Base-by-base conservation (phyloP, 306 rosid genomes). In the Prunus kanzakura region DNA sequence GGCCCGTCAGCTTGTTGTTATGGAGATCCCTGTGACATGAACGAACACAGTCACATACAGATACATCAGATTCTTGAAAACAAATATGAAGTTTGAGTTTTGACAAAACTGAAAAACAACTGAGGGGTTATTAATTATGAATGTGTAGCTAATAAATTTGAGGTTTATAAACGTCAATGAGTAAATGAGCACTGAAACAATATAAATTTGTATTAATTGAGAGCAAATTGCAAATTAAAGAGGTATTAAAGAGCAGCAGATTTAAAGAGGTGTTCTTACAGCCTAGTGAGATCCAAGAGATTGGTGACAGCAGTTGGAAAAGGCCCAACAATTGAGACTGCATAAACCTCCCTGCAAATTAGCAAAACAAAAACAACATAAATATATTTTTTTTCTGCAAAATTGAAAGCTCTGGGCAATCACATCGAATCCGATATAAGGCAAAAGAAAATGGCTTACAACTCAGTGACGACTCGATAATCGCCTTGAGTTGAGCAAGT, bases 221-320 rank as follows among this genome's bases (percentile, higher is more conserved):
- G 23, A 63, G 8, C 20, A 63, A 63, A 69, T 50, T 16, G 11
- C 41, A 38, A 45, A 76, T 60, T 13, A 32, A 61, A 25, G n/a
- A 25, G 65, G 1, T 23, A 32, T 11, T 38, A 38, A 38, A 38
- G 9, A 38, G 43, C 9, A 38, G 43, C 43, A 38, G 43, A 38
- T 38, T 50, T 43, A 19, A 73, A 71, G 32, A 46, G 38, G 71
- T 51, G 67, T 4, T 19, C 92, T 88, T 87, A 93, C 99, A 96
- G 93, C 70, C 96, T 82, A 58, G 98, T 91, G 79, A 96, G 99
- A 91, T 96, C 99, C 93, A 96, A 76, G 56, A 96, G 91, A 83
- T 93, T 96, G 22, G 99, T 96, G 0, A 96, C 99, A 35, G 99
- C 99, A 72, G 99, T 92, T 32, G 99, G 99, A 76, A 96, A 96